Evolutionary conservation across 306 rosid genomes (phyloP), one percentile per base, ranked within the genome.

Genomic region (Pyrus communis): DNA sequence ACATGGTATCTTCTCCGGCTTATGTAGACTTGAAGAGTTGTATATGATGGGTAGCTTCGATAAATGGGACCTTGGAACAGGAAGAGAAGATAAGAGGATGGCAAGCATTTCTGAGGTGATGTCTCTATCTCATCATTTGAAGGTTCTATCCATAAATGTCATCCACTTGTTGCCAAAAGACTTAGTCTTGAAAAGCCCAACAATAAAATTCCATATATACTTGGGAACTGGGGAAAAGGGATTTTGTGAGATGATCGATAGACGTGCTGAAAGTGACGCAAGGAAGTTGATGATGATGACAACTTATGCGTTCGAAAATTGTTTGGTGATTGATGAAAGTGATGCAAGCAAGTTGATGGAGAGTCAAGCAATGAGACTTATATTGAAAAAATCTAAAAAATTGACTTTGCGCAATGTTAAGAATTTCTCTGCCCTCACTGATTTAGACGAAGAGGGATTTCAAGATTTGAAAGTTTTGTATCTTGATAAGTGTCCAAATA

Each of bases 401-500:
- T 60, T 60, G 30, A 0, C 0, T 0, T 49, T 10, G 3, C 0
- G 5, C 35, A 0, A 0, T 1, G 19, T 60, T 2, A 2, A 5
- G 1, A n/a, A 57, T 57, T 59, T 59, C 0, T 4, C 2, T 60
- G 66, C 13, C 19, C 9, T 60, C 35, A 25, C 14, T 60, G 66
- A 23, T 5, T 60, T 60, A 60, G 35, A 60, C 66, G 0, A 2
- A 25, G 66, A 60, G 0, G 35, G 35, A 25, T 60, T 60, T 12
- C 66, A 60, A 25, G 3, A 60, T 3, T 13, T 60, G 7, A 35
- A 12, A 25, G 5, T 0, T 1, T 19, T 60, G 5, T 2, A 5
- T 0, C 0, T 10, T 2, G 0, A 0, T 0, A 0, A 0, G 0
- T 22, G 4, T 25, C 18, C 9, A 5, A 1, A 4, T 14, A 60